Conservation (phyloP, 176 grass and related monocot species). For the Luzula sylvatica region DNA sequence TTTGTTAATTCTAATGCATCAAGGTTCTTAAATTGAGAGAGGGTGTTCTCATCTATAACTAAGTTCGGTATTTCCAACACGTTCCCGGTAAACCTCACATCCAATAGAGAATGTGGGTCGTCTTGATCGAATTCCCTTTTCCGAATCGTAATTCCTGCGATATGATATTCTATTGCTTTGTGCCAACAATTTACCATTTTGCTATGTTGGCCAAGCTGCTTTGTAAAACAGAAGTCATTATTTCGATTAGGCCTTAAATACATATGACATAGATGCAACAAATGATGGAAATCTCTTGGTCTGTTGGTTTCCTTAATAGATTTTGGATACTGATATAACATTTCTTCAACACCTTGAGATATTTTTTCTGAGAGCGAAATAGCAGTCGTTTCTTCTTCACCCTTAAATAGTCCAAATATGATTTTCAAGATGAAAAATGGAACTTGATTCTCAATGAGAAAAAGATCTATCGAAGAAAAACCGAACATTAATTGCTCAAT, state of each 20-base stretch:
- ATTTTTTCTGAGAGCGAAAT: too few relatives aligned
- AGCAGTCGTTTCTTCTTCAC: too few relatives aligned
- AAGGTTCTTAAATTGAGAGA: neutral
- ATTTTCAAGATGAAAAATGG: too few relatives aligned
- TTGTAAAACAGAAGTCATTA: neutral
- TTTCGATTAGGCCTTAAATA: neutral
- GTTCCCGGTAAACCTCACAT: neutral
- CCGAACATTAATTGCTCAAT: too few relatives aligned
- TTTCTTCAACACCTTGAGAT: too few relatives aligned
- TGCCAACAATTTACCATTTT: neutral
- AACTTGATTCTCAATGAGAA: too few relatives aligned
- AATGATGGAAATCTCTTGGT: too few relatives aligned
- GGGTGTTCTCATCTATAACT: neutral
- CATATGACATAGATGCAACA: too few relatives aligned
- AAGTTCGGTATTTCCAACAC: neutral
- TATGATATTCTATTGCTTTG: neutral
- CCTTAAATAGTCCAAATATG: too few relatives aligned
- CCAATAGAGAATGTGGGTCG: neutral
- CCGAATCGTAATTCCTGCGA: neutral
- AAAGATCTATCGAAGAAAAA: too few relatives aligned
- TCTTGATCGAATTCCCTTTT: neutral
- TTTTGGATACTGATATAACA: too few relatives aligned
- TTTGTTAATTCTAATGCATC: neutral
- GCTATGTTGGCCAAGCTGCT: neutral
- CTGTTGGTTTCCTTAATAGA: too few relatives aligned